Base-by-base conservation (phyloP, 371 early-diverging fungal genomes). In the Homolaphlyctis polyrhiza region DNA sequence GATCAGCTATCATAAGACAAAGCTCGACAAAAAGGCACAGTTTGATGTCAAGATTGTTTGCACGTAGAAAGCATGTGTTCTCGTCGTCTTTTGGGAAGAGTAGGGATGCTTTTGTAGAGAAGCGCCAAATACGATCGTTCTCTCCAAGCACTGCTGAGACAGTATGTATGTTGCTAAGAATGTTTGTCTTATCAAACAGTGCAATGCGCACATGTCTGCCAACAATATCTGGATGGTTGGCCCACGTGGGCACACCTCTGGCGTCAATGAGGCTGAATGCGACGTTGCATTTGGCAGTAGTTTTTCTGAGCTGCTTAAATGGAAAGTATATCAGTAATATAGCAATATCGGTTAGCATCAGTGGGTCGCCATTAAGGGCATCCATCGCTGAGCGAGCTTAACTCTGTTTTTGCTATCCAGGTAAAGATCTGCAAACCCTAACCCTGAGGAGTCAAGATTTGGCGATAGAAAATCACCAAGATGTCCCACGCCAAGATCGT, bases 61-160 rank as follows among this genome's bases (percentile, higher is more conserved):
- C 68, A 2, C 77, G 47, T 13, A 75, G 34, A 57, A 80, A 75
- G 43, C 72, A 73, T 14, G 75, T 69, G 64, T 77, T 76, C 52
- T 75, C 74, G 60, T 80, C 74, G 57, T 75, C 77, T 55, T 73
- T 74, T 13, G 75, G 77, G 39, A 75, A 75, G 55, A 80, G 58
- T 1, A 79, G 49, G 3, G 75, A 75, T 6, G 75, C 69, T 70
- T 74, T 16, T 21, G 11, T n/a, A 6, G 36, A 57, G 28, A 29
- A 36, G 21, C 45, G 60, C 25, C 35, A 33, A 2, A 13, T 4
- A 23, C 29, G 32, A 27, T 35, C 35, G 35, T 13, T 14, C 23
- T 57, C 58, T 1, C 16, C 23, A 2, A 35, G 1, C 25, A 62
- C 45, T 0, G 77, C 80, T 2, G 72, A 70, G 14, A 77, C 60